A percentile compares a stretch with the other conserved stretches of the same genome.
Evolutionary conservation across 371 early-diverging fungal species (phyloP).

Genomic region (Hamiltosporidium tvaerminnensis): DNA sequence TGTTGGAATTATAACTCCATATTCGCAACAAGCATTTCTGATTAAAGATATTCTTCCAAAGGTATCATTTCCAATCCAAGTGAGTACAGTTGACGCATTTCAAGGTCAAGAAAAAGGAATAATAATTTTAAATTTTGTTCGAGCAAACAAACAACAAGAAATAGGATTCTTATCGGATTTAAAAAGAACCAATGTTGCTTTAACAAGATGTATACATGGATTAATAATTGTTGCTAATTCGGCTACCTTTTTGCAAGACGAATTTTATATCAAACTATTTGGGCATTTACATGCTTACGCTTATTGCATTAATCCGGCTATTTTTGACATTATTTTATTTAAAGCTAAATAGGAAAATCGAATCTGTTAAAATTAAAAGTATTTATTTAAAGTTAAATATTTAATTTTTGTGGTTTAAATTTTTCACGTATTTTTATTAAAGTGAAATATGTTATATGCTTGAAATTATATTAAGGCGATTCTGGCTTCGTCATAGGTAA

Average conservation of each 20-base stretch:
- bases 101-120: constrained; percentile 97
- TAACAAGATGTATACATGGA: constrained; percentile 84
- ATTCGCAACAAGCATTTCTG: constrained; percentile 54
- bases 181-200: constrained; percentile 80
- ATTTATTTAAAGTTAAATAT: too few species aligned
- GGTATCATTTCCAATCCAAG: constrained; percentile 62
- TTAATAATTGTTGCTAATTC: constrained; percentile 85
- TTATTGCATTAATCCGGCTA: too few species aligned
- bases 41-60: constrained; percentile 63
- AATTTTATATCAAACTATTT: constrained; percentile 21
- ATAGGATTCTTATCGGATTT: constrained; percentile 92
- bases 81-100: constrained; percentile 95
- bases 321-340: too few species aligned
- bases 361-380: too few species aligned
- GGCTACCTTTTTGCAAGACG: constrained; percentile 71
- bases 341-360: too few species aligned
- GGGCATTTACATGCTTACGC: too few species aligned
- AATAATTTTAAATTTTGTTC: constrained; percentile 84
- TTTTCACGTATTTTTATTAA: too few species aligned
- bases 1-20: constrained; percentile 53
- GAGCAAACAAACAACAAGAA: constrained; percentile 87
- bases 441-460: too few species aligned
- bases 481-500: too few species aligned
- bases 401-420: too few species aligned
- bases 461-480: too few species aligned